Percentiles rank a stretch among this genome's conserved stretches.
Evolutionary conservation across 805 yeast genomes (phyloP).

Genomic region (Nakazawaea ambrosiae): DNA sequence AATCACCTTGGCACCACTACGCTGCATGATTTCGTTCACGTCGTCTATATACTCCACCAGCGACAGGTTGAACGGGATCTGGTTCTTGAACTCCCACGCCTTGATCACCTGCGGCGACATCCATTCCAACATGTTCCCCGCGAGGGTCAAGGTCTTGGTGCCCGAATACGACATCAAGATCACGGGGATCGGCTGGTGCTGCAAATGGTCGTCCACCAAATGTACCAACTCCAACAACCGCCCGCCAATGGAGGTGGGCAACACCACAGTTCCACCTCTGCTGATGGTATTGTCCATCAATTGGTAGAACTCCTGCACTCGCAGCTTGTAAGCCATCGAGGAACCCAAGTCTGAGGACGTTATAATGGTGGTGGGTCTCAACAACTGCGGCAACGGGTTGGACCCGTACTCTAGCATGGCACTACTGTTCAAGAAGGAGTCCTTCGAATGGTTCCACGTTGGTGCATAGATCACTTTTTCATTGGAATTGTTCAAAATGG

Average conservation of each 20-base stretch:
- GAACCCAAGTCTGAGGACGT: slow-evolving; percentile 70
- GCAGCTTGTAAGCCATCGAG: slow-evolving; percentile 47
- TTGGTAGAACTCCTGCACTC: slow-evolving; percentile 57
- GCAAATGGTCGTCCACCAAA: slow-evolving; percentile 61
- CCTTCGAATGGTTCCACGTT: slow-evolving; percentile 92
- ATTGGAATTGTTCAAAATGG: slow-evolving; percentile 52
- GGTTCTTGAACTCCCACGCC: slow-evolving; percentile 71
- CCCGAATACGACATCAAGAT: slow-evolving; percentile 74
- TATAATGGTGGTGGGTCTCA: slow-evolving; percentile 77
- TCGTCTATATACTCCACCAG: slow-evolving; percentile 45
- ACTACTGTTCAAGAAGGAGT: slow-evolving; percentile 74
- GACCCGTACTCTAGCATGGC: slow-evolving; percentile 40
- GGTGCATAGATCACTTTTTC: slow-evolving; percentile 87
- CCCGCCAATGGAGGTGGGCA: slow-evolving; percentile 79
- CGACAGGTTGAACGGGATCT: slow-evolving; percentile 72
- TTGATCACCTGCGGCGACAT: slow-evolving; percentile 82
- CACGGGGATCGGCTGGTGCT: slow-evolving; percentile 59
- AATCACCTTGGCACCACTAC: slow-evolving; percentile 70
- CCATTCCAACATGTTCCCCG: slow-evolving; percentile 92
- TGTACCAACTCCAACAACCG: slow-evolving; percentile 76
- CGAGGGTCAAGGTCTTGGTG: slow-evolving; percentile 69
- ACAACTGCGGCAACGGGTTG: slow-evolving; percentile 50
- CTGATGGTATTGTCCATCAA: slow-evolving; percentile 59
- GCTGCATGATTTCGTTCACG: slow-evolving; percentile 36
- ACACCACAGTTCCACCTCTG: slow-evolving; percentile 71